phyloP scores from a whole-genome alignment of 768 basidiomycete genomes.

The Astraeus odoratus region DNA sequence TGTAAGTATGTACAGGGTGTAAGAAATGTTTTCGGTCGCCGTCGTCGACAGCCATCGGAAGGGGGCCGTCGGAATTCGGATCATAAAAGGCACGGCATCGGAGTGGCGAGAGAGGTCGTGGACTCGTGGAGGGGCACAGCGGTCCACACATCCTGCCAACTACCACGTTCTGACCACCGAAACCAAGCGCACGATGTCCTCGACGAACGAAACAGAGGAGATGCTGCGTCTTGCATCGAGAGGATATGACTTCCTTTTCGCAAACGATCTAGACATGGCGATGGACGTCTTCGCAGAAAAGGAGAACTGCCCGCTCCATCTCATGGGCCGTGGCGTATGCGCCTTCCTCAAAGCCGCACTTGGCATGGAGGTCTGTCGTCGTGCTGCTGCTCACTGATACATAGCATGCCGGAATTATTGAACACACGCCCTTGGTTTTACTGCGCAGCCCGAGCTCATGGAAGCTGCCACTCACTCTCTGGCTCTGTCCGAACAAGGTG shows the following conservation, averaged over 20 bases:
- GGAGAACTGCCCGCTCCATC: conserved; percentile 60
- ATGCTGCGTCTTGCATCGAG: conserved; percentile 29
- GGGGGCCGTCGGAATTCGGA: conserved; percentile 1
- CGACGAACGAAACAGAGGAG: conserved; percentile 18
- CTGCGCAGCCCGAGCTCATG: conserved; percentile 60
- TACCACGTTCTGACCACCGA: too few relatives aligned
- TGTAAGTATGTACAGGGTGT: too few relatives aligned
- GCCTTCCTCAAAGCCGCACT: conserved; percentile 72
- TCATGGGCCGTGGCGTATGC: conserved; percentile 64
- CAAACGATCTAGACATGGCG: conserved; percentile 56
- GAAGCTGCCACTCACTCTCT: conserved; percentile 54
- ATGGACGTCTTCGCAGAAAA: conserved; percentile 35
- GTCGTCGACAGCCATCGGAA: not conserved
- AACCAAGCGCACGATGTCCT: conserved; percentile 2
- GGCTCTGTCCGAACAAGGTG: conserved; percentile 50
- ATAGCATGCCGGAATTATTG: not conserved
- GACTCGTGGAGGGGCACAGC: too few relatives aligned
- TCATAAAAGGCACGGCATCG: not conserved
- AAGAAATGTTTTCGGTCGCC: too few relatives aligned
- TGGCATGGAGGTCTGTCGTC: conserved; percentile 60
- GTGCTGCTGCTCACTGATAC: not conserved
- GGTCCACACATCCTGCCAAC: too few relatives aligned
- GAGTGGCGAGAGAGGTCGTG: too few relatives aligned
- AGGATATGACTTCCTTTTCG: conserved; percentile 68
- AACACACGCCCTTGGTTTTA: too few relatives aligned